Conservation (phyloP, 169 alveolate genomes). For the Babesia bigemina region DNA sequence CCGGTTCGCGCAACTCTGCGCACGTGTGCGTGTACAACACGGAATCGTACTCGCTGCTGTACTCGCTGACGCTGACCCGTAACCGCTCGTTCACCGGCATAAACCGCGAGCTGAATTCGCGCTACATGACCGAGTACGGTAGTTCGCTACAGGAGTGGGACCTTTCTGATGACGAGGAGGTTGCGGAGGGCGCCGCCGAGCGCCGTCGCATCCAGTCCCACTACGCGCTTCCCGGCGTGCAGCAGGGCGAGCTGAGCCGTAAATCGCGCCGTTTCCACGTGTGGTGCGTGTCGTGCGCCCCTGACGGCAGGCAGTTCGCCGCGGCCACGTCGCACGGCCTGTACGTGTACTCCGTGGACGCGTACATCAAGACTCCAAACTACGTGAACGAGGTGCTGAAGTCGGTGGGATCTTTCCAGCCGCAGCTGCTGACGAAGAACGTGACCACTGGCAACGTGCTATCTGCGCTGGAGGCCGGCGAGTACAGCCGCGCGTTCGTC, state of each 20-base stretch:
- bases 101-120: slow-evolving; percentile 68
- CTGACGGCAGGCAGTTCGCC: slow-evolving; percentile 68
- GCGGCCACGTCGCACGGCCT: slow-evolving; percentile 70
- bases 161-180: slow-evolving; percentile 60
- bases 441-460: slow-evolving; percentile 74
- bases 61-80: slow-evolving; percentile 63
- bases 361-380: slow-evolving; percentile 50
- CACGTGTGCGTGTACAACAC: slow-evolving; percentile 76
- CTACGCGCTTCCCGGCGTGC: slow-evolving; percentile 72
- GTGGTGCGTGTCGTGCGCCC: slow-evolving; percentile 57
- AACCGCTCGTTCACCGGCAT: slow-evolving; percentile 72
- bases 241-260: slow-evolving; percentile 62
- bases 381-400: slow-evolving; percentile 47
- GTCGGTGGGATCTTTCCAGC: slow-evolving; percentile 71
- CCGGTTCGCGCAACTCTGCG: slow-evolving; percentile 76
- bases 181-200: slow-evolving; percentile 62
- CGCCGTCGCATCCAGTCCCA: slow-evolving; percentile 67
- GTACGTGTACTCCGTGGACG: slow-evolving; percentile 55
- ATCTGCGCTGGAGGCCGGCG: slow-evolving; percentile 66
- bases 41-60: slow-evolving; percentile 64
- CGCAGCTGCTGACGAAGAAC: slow-evolving; percentile 79
- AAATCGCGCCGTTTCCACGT: slow-evolving; percentile 47
- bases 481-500: slow-evolving; percentile 74
- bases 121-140: slow-evolving; percentile 69
- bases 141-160: slow-evolving; percentile 58